Conservation (phyloP, 163 green algal species). For the Chloromonas sp. region DNA sequence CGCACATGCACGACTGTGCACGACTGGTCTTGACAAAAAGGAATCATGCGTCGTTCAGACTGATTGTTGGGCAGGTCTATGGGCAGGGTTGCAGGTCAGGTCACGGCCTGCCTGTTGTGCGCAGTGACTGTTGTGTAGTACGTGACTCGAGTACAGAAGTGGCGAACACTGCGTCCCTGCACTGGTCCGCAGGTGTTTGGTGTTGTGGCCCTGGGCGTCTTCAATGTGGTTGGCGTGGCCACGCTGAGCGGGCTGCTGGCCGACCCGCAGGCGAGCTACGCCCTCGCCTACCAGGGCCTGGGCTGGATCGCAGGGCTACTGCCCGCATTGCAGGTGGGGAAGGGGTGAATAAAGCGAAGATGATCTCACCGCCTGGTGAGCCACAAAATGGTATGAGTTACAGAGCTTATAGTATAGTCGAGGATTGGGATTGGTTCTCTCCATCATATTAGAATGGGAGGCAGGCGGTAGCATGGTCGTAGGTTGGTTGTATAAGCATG, state of each 20-base stretch:
- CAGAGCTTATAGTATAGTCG: neutral
- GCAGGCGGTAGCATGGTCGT: no score
- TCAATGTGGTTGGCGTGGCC: constrained; percentile 60
- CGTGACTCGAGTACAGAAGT: no score
- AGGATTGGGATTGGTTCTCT: neutral
- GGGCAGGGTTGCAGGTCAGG: no score
- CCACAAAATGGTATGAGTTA: neutral
- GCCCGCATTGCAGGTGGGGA: constrained; percentile 20
- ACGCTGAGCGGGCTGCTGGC: constrained; percentile 42
- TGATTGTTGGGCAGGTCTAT: no score
- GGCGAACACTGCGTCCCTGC: no score
- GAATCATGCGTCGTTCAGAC: neutral
- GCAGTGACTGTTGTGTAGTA: neutral
- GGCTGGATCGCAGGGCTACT: constrained; percentile 48
- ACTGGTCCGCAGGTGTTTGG: neutral
- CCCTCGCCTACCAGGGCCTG: constrained; percentile 49
- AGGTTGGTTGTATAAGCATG: no score
- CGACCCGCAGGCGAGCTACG: constrained; percentile 18
- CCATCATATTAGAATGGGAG: neutral
- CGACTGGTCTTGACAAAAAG: neutral
- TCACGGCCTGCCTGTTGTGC: neutral
- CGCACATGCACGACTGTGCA: neutral
- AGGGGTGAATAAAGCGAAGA: neutral
- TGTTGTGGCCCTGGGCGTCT: constrained; percentile 27
- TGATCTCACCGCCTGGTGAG: neutral